Evolutionary conservation across 257 asterid species (phyloP), one percentile per base, ranked within the genome.

Genomic region (Gynochthodes officinalis): DNA sequence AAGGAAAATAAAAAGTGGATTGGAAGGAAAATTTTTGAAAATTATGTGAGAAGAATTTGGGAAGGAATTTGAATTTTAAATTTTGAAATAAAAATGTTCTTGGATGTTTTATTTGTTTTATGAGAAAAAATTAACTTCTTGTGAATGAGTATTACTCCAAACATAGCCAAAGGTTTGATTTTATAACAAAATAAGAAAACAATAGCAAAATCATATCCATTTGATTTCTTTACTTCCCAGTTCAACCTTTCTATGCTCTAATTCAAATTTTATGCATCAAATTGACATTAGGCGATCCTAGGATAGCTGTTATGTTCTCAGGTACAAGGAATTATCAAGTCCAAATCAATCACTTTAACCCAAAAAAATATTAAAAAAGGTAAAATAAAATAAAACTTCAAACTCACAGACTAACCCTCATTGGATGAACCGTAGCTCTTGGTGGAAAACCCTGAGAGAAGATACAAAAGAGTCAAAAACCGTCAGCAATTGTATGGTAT

Each of bases 401-500:
- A 79, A 81, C 79, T 73, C 48, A 76, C 59, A 37, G 62, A 71
- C 92, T 89, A 83, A 94, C 98, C 89, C 98, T 89, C 99, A 88
- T 94, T 60, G 99, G 99, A 88, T 94, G 97, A 82, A 94, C 99
- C 21, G 97, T 90, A 55, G 99, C 96, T 81, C 99, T 87, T 18
- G 99, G 99, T 77, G 99, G 99, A 75, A 86, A 86, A 44, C 99
- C 96, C 98, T 94, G 89, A 78, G 77, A 77, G 82, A 69, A 76
- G 57, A 67, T 25, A 64, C 69, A 65, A 73, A 58, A 72, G 69
- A 59, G 48, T 70, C 75, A 78, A 55, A n/a, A 58, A 39, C 50
- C 69, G 60, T 44, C 54, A 44, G 46, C 71, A 43, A 52, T 7
- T 43, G 67, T 60, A 14, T 40, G 67, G 28, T 52, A n/a, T n/a